Evolutionary conservation across 192 early-diverging fungal genomes (phyloP), one percentile per base, ranked within the genome.

Genomic region (Entomortierella parvispora): DNA sequence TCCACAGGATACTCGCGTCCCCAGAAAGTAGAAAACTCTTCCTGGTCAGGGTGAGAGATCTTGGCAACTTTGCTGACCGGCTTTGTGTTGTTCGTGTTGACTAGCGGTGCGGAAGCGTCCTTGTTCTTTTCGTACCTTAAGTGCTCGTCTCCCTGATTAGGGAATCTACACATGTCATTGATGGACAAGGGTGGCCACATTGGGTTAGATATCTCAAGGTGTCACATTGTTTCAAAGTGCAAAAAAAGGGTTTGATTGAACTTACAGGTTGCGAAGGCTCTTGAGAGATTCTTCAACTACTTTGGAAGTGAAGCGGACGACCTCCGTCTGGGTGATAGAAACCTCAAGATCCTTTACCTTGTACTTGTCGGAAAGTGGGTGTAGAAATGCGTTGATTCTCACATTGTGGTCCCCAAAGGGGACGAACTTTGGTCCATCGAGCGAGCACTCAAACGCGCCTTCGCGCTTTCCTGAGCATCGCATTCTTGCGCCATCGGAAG

Each of bases 1-100:
- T 77, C 74, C 34, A 77, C n/a, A 14, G 74, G 59, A 32, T 20
- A 3, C 32, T 68, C 65, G 46, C 74, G 59, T 11, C 74, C 74
- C 74, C 74, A 77, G 11, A 12, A 48, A 2, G 65, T 25, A 8
- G 55, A 44, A 29, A 68, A 68, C 5, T 66, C 57, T 22, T 68
- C 60, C 8, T 77, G 53, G 47, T 68, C 66, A 25, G 74, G 74
- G 47, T 77, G 68, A 22, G 17, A 28, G 17, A 77, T n/a, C 3
- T 28, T 58, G 14, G 62, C 29, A 10, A 31, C 37, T n/a, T 68
- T 42, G 55, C 74, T 77, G 54, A 77, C 42, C 1, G 37, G 18
- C 37, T 53, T 68, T 9, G 55, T 37, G 7, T 52, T 31, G 10
- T 68, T 42, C 14, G 48, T 26, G 7, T 57, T 64, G n/a, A 68